A percentile compares a stretch with the other conserved stretches of the same genome.
Evolutionary conservation across 163 green algal genomes (phyloP).

Genomic region (Trebouxiophyceae sp.): DNA sequence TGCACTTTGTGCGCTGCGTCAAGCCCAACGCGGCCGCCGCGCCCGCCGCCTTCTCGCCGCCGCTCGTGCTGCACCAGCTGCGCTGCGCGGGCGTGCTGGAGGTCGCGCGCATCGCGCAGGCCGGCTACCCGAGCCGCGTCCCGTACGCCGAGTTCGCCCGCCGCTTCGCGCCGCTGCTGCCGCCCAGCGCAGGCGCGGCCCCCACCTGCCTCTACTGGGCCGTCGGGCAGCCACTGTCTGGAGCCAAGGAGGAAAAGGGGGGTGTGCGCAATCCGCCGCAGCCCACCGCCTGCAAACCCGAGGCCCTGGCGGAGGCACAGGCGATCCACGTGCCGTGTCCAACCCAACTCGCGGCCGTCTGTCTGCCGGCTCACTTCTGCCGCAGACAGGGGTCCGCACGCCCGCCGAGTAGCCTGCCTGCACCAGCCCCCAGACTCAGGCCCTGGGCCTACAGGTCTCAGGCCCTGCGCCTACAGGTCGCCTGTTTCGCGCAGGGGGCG

Average conservation of each 20-base stretch:
- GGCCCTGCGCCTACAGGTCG: too few relatives aligned
- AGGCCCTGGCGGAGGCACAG: too few relatives aligned
- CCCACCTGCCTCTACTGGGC: neutral
- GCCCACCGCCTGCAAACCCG: too few relatives aligned
- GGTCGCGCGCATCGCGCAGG: conserved; percentile 71
- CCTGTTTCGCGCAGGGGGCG: too few relatives aligned
- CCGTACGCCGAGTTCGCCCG: conserved; percentile 51
- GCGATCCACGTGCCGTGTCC: too few relatives aligned
- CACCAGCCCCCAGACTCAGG: too few relatives aligned
- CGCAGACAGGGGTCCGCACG: too few relatives aligned
- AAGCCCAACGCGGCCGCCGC: conserved; percentile 76
- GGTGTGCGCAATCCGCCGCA: too few relatives aligned
- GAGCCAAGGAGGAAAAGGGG: conserved; percentile 4
- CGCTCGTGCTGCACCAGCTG: conserved; percentile 68
- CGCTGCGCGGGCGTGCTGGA: conserved; percentile 83
- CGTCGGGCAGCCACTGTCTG: neutral
- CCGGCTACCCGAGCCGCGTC: conserved; percentile 83
- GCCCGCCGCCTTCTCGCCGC: conserved; percentile 38
- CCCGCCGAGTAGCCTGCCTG: too few relatives aligned
- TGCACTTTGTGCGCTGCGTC: conserved; percentile 93
- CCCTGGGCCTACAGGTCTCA: too few relatives aligned
- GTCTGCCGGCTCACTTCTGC: too few relatives aligned
- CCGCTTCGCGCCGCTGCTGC: conserved; percentile 73
- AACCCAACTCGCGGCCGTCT: too few relatives aligned
- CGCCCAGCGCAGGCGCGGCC: neutral